Percentiles rank a stretch among this genome's conserved stretches.
Evolutionary conservation across 164 flowering plant genomes (phyloP).

Genomic region (Aristolochia fimbriata): DNA sequence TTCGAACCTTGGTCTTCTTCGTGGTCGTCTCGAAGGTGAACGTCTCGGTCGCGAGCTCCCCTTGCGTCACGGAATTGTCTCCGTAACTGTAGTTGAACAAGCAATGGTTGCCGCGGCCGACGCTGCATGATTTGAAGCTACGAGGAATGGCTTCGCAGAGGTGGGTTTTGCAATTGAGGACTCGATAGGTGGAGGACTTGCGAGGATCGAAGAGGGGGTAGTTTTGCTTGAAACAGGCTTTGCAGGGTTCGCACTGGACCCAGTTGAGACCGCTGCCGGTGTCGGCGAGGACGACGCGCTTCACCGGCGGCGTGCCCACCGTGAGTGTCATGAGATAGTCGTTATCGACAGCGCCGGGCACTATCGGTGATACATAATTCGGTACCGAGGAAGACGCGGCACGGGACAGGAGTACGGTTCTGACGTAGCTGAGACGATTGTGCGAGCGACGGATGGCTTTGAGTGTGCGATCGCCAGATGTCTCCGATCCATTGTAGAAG

Average conservation of each 20-base stretch:
- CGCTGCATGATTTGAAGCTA: background rate
- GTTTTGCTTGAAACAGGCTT: constrained; percentile 40
- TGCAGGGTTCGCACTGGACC: constrained; percentile 80
- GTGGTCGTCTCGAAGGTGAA: constrained; percentile 20
- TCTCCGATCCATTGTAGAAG: background rate
- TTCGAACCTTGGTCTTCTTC: too few species aligned
- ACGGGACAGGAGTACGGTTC: too few species aligned
- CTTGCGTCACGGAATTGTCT: constrained; percentile 19
- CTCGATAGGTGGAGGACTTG: constrained; percentile 26
- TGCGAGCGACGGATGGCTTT: too few species aligned
- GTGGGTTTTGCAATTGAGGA: constrained; percentile 20
- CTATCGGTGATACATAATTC: too few species aligned
- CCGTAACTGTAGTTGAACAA: constrained; percentile 15
- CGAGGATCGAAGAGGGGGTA: constrained; percentile 45
- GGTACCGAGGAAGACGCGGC: too few species aligned
- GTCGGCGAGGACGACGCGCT: constrained; percentile 50
- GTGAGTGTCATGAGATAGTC: constrained; percentile 13
- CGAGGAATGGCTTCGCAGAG: constrained; percentile 13
- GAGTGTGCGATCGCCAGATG: constrained; percentile 15
- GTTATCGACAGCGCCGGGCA: too few species aligned
- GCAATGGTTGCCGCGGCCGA: constrained; percentile 15
- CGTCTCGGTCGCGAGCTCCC: constrained; percentile 30
- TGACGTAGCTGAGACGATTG: too few species aligned
- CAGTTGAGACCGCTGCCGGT: constrained; percentile 87
- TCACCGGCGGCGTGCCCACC: constrained; percentile 59